These are phyloP conservation scores for Talaromyces sp. DNA, from an alignment of 2,329 filamentous ascomycete genomes.

Conservation along the genomic window DNA sequence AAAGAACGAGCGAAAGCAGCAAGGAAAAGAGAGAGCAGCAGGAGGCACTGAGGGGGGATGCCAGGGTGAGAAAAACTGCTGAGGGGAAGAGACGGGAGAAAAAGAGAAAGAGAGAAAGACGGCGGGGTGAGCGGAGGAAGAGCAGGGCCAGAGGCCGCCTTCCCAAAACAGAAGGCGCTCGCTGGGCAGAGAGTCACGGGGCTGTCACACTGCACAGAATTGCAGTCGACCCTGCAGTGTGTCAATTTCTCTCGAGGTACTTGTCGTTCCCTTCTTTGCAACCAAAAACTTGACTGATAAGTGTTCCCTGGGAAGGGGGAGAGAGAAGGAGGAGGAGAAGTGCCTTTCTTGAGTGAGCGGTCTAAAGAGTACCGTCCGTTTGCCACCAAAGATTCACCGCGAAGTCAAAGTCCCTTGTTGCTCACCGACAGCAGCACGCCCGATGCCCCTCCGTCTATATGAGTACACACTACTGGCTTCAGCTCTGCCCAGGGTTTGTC, in stretches of 20 bases:
- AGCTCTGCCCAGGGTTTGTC: not conserved
- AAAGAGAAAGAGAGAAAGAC: not conserved
- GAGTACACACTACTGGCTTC: not conserved
- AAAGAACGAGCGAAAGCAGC: slow-evolving; percentile 9
- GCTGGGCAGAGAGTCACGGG: not conserved
- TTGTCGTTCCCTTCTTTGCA: not conserved
- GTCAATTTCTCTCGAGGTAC: not conserved
- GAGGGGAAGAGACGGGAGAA: slow-evolving; percentile 2
- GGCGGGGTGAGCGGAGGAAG: not conserved
- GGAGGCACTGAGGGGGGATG: not conserved
- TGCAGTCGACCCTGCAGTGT: not conserved
- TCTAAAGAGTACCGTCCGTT: not conserved
- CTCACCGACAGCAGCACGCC: not conserved
- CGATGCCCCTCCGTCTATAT: not conserved
- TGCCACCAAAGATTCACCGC: not conserved
- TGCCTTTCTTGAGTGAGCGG: not conserved
- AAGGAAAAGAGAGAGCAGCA: slow-evolving; percentile 5
- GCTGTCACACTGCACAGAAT: not conserved
- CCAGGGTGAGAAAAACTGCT: not conserved
- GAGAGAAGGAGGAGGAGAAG: not conserved
- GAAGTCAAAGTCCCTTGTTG: not conserved
- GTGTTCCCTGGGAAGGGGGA: not conserved
- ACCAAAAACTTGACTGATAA: not conserved
- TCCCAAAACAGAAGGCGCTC: not conserved
- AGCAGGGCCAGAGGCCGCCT: not conserved